phyloP scores from a whole-genome alignment of 176 grass and related monocot genomes.

The Saccharum officinarum region DNA sequence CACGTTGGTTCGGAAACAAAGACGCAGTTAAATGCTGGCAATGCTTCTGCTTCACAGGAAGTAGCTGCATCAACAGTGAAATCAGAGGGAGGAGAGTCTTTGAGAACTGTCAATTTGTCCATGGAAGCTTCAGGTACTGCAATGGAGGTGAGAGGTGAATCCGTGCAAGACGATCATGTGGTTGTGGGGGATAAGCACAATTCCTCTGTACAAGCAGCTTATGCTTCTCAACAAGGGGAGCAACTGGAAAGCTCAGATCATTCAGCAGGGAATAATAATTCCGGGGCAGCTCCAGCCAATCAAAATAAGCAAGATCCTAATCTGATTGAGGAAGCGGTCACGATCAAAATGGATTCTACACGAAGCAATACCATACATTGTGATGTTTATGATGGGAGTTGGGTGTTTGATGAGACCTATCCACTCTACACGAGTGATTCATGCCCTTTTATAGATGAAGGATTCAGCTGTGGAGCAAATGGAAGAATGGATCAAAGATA shows the following conservation, averaged over 20 bases:
- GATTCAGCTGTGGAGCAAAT: slow-evolving; percentile 82
- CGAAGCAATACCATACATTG: slow-evolving; percentile 27
- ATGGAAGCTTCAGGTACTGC: slow-evolving; percentile 32
- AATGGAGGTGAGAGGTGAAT: not conserved
- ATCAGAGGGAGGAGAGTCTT: slow-evolving; percentile 10
- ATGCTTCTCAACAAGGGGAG: slow-evolving; percentile 14
- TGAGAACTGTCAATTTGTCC: slow-evolving; percentile 13
- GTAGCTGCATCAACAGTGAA: not conserved
- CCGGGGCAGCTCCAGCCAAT: not conserved
- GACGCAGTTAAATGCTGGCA: not conserved
- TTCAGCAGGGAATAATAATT: slow-evolving; percentile 22
- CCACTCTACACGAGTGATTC: slow-evolving; percentile 71
- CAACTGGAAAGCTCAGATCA: slow-evolving; percentile 2
- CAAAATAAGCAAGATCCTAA: not conserved
- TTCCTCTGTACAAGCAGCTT: slow-evolving; percentile 37
- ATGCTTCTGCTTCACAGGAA: not conserved
- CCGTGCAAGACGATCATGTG: slow-evolving; percentile 9
- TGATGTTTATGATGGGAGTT: slow-evolving; percentile 79
- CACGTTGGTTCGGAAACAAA: not conserved
- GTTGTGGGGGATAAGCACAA: not conserved
- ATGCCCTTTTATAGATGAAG: slow-evolving; percentile 93
- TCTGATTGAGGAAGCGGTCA: not conserved
- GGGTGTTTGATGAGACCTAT: slow-evolving; percentile 86
- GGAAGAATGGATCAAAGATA: slow-evolving; percentile 65
- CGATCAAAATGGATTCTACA: slow-evolving; percentile 18